Conservation (phyloP, 1,139 yeast genomes). For the Yamadazyma triangularis region DNA sequence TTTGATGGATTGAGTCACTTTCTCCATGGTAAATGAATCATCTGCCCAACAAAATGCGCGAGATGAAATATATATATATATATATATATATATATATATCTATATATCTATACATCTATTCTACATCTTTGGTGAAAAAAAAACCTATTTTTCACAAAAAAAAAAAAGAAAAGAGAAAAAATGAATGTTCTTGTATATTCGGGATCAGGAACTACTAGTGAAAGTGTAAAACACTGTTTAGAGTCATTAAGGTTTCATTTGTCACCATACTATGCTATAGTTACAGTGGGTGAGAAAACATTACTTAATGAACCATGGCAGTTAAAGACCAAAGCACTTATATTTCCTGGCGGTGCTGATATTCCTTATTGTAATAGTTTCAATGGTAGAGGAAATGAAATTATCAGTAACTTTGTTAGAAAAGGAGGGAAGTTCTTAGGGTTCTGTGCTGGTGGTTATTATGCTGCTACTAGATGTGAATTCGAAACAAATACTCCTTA, state of each 20-base stretch:
- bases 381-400: constrained; percentile 63
- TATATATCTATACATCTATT: too few relatives aligned
- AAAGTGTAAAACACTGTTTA: constrained; percentile 78
- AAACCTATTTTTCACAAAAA: background rate
- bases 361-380: constrained; percentile 71
- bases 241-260: constrained; percentile 69
- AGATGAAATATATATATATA: too few relatives aligned
- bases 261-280: constrained; percentile 89
- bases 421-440: constrained; percentile 84
- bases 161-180: too few relatives aligned
- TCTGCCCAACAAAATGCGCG: too few relatives aligned
- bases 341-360: constrained; percentile 97
- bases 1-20: constrained; percentile 15
- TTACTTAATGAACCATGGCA: constrained; percentile 86
- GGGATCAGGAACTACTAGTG: constrained; percentile 85
- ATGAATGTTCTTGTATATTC: constrained; percentile 84
- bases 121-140: background rate
- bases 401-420: constrained; percentile 61
- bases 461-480: constrained; percentile 69
- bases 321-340: constrained; percentile 69
- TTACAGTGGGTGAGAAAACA: constrained; percentile 59
- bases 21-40: constrained; percentile 15
- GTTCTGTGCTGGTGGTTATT: constrained; percentile 96
- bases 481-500: constrained; percentile 74
- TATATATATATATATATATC: too few relatives aligned